Conservation (phyloP, 345 rosid genomes). For the Viola odorata region DNA sequence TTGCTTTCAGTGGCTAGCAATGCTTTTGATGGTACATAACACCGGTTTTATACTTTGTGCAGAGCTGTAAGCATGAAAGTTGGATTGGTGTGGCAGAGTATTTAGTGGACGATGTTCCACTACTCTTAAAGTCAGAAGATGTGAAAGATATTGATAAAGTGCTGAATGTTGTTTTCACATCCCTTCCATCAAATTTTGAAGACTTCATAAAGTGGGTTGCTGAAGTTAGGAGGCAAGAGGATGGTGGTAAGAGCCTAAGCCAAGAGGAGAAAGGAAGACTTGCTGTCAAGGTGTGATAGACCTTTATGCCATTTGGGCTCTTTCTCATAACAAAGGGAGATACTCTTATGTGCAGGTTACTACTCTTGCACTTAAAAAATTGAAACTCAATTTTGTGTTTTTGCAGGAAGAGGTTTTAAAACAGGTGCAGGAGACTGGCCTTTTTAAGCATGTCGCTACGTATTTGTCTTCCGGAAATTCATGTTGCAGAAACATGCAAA, state of each 20-base stretch:
- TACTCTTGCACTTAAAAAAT: neutral
- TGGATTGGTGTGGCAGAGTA: constrained; percentile 67
- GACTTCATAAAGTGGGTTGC: constrained; percentile 86
- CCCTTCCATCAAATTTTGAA: constrained; percentile 59
- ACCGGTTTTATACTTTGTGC: constrained; percentile 14
- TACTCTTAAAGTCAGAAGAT: constrained; percentile 54
- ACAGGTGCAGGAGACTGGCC: constrained; percentile 29
- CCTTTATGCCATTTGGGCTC: neutral
- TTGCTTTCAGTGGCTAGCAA: too few relatives aligned
- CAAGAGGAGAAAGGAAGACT: constrained; percentile 70
- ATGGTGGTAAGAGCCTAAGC: constrained; percentile 51
- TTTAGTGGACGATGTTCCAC: constrained; percentile 76
- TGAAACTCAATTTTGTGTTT: neutral
- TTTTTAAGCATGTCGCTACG: constrained; percentile 26
- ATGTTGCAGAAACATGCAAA: constrained; percentile 30
- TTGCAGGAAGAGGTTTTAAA: constrained; percentile 39
- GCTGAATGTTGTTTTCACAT: constrained; percentile 45
- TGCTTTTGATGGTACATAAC: neutral
- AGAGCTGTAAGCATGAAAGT: constrained; percentile 79
- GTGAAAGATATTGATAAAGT: constrained; percentile 45
- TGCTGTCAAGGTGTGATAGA: constrained; percentile 46
- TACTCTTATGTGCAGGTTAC: neutral
- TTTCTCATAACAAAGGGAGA: neutral
- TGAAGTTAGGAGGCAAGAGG: constrained; percentile 69
- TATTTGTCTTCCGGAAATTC: constrained; percentile 42